These are phyloP conservation scores for Tieghemostelium lacteum DNA, from an alignment of 78 protist species.

Conservation along the genomic window DNA sequence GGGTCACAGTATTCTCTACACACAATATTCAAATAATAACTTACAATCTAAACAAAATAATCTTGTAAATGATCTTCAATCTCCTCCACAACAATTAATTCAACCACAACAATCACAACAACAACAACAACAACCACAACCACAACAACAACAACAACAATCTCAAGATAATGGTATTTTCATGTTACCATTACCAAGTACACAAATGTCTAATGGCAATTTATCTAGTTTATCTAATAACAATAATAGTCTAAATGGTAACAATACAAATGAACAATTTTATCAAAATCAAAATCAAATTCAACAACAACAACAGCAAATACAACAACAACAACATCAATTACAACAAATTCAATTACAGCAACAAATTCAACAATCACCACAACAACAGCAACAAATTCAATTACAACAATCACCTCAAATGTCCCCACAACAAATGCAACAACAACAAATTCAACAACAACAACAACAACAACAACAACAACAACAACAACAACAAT, in stretches of 20 bases:
- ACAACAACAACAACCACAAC: constrained; percentile 11
- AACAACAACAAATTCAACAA: constrained; percentile 32
- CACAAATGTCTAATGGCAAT: too few species aligned
- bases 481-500: constrained; percentile 18
- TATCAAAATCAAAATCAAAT: neutral
- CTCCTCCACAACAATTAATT: neutral
- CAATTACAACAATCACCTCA: constrained; percentile 14
- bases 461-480: neutral
- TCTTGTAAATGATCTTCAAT: neutral
- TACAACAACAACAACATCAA: constrained; percentile 1
- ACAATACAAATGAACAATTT: neutral
- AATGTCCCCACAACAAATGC: neutral
- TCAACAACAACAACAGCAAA: constrained; percentile 4
- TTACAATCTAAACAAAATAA: neutral
- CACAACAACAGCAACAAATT: constrained; percentile 8
- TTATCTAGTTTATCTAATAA: neutral
- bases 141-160: neutral
- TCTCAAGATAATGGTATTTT: neutral
- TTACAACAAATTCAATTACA: constrained; percentile 1
- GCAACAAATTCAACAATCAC: neutral
- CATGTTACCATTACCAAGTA: too few species aligned
- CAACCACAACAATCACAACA: constrained; percentile 2
- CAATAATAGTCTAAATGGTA: neutral
- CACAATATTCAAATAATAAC: constrained; percentile 6
- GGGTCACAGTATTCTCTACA: constrained; percentile 15